These are phyloP conservation scores for Thalassiosira pacifica DNA, from an alignment of 352 stramenopile species.

Conservation along the genomic window DNA sequence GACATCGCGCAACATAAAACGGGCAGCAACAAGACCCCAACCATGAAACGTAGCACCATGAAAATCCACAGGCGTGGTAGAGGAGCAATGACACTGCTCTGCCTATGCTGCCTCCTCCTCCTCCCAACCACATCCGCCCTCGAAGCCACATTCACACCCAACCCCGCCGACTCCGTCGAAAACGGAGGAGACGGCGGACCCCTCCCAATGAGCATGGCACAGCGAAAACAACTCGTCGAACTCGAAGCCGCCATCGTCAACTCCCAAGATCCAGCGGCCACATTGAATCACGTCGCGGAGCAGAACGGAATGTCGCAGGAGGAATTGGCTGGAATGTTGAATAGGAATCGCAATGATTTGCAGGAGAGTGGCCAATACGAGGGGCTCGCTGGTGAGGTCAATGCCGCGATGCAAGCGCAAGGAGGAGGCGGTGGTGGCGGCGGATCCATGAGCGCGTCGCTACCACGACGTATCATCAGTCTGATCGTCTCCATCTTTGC, in stretches of 20 bases:
- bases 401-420: conserved; percentile 12
- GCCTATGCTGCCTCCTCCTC: not conserved
- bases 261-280: conserved; percentile 73
- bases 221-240: conserved; percentile 79
- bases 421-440: conserved; percentile 38
- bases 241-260: conserved; percentile 75
- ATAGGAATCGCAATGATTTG: conserved; percentile 78
- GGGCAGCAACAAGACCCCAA: no score
- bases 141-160: conserved; percentile 75
- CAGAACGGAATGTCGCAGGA: conserved; percentile 72
- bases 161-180: conserved; percentile 62
- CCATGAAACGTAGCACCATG: not conserved
- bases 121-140: conserved; percentile 19
- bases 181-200: conserved; percentile 55
- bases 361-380: conserved; percentile 50
- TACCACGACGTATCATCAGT: conserved; percentile 53
- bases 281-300: conserved; percentile 71
- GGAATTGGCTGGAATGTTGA: conserved; percentile 75
- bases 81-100: conserved; percentile 1
- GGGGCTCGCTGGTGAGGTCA: conserved; percentile 38
- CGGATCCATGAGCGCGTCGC: conserved; percentile 28
- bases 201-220: conserved; percentile 61
- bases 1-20: no score
- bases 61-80: not conserved
- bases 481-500: conserved; percentile 53